These are phyloP conservation scores for Blastobotrys muscicola DNA, from an alignment of 805 yeast genomes.

Conservation along the genomic window DNA sequence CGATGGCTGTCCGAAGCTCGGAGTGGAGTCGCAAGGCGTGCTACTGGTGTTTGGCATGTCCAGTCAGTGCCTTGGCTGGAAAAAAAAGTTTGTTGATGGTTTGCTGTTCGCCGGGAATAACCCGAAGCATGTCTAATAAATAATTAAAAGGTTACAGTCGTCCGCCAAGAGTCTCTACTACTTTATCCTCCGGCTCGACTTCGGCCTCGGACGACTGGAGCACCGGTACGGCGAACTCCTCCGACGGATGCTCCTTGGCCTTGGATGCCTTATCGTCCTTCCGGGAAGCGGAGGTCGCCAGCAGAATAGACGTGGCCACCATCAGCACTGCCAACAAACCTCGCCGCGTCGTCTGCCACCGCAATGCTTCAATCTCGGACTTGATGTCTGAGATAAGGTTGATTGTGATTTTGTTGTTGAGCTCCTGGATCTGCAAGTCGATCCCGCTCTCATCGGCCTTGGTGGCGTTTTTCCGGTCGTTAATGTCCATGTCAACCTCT, in stretches of 20 bases:
- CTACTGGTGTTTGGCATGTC: no score
- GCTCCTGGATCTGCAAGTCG: conserved; percentile 65
- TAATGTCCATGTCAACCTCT: conserved; percentile 72
- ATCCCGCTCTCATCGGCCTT: conserved; percentile 62
- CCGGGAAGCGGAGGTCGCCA: conserved; percentile 33
- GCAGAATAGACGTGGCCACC: conserved; percentile 52
- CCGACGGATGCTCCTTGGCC: conserved; percentile 9
- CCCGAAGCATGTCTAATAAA: background rate
- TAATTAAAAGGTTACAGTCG: background rate
- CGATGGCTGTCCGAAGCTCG: no score
- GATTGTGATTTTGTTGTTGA: conserved; percentile 75
- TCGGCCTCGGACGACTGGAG: conserved; percentile 21
- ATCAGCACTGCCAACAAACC: conserved; percentile 70
- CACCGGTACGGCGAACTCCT: conserved; percentile 23
- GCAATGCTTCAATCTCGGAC: conserved; percentile 75
- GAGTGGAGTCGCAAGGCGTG: no score
- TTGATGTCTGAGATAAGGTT: conserved; percentile 72
- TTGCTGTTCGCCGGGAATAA: conserved; percentile 9
- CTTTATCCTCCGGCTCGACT: conserved; percentile 25
- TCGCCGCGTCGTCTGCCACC: conserved; percentile 90
- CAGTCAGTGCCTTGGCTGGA: no score
- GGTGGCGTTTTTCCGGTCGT: conserved; percentile 80
- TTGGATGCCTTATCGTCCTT: conserved; percentile 25
- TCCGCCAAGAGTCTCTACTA: conserved; percentile 27
- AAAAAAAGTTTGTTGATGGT: no score